Base-by-base conservation (phyloP, 140 eudicot species). In the Cichorium intybus region DNA sequence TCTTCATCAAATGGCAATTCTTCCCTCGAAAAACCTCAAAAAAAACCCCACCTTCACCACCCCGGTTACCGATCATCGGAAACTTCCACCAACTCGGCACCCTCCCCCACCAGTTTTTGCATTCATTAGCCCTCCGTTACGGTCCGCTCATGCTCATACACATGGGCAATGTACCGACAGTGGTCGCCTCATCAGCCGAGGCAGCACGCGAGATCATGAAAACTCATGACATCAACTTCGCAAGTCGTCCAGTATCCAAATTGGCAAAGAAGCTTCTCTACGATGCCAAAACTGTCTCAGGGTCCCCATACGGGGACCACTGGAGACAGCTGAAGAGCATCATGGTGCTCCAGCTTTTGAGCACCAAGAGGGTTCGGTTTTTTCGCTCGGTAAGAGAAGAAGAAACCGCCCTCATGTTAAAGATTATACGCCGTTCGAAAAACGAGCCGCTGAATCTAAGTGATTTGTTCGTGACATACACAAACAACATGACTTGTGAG, bases 91-190 rank as follows among this genome's bases (percentile, higher is more conserved):
- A 67, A 26, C 58, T 78, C 16, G 72, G 79, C 56, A 3, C 73
- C 3, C 50, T 12, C 18, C 56, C 61, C n/a, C 79, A 73, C 52
- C 83, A 46, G n/a, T 53, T 27, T 1, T 64, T 78, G n/a, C 56
- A 15, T 0, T 53, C 72, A 0, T 21, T 78, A 62, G 28, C 83
- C 6, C 47, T 20, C 29, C 47, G 55, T 18, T 52, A 78, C 29
- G 83, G 83, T 0, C 76, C 83, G 6, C 14, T 78, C 50, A 78
- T 78, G 83, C 72, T 67, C 22, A 24, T 78, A 29, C 79, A 78
- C 62, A 5, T 78, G 4, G 83, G 83, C 35, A 46, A 28, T 10
- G 64, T 68, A 2, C 79, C 79, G 4, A 48, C 64, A 0, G 68
- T 78, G 21, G 69, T 78, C 7, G 59, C 51, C 26, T 78, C 83